A percentile compares a stretch with the other conserved stretches of the same genome.
These are phyloP conservation scores for Sclerotinia trifoliorum DNA, from an alignment of 2,329 filamentous ascomycete genomes.

Conservation along the genomic window DNA sequence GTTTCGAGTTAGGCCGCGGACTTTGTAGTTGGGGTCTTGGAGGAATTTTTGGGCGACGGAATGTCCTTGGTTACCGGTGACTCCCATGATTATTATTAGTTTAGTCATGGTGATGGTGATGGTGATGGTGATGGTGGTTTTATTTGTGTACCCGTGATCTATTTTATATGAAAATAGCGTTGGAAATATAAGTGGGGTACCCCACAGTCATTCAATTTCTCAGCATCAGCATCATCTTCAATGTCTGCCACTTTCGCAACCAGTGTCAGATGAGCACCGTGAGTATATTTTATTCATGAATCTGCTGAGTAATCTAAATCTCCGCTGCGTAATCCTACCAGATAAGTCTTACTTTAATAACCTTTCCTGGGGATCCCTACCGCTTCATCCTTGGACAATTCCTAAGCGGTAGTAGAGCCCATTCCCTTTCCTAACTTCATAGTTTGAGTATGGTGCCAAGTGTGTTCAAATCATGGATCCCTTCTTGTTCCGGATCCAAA, in stretches of 20 bases:
- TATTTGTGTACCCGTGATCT: neutral
- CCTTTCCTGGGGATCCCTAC: no score
- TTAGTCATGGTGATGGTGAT: constrained; percentile 3
- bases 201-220: constrained; percentile 21
- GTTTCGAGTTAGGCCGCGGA: constrained; percentile 51
- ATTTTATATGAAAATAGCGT: neutral
- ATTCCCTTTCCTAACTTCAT: no score
- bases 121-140: neutral
- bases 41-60: constrained; percentile 49
- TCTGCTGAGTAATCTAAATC: constrained; percentile 1
- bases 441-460: no score
- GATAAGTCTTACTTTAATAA: no score
- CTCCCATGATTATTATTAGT: constrained; percentile 15
- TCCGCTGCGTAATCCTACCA: no score
- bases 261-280: no score
- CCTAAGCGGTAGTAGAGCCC: no score
- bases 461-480: no score
- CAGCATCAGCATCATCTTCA: no score
- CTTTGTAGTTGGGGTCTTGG: constrained; percentile 44
- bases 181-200: constrained; percentile 38
- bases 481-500: no score
- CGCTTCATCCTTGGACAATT: no score
- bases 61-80: constrained; percentile 42
- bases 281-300: constrained; percentile 47
- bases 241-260: no score